Conservation (phyloP, 2,329 filamentous ascomycete species). For the Penicillium sp. region DNA sequence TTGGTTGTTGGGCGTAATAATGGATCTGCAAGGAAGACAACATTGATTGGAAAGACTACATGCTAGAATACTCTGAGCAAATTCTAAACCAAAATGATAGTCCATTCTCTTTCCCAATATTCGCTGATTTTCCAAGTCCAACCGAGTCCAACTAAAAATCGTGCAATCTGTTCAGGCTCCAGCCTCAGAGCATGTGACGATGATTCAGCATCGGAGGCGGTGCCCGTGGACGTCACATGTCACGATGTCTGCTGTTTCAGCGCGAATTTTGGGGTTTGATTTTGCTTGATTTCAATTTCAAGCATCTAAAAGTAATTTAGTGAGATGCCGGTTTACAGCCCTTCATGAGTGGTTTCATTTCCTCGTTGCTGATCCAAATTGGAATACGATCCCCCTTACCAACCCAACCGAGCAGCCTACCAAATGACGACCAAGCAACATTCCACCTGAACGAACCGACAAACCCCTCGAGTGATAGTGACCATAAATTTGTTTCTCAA, state of each 20-base stretch:
- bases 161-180: not conserved
- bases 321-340: constrained; percentile 21
- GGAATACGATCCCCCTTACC: constrained; percentile 45
- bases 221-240: constrained; percentile 13
- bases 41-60: not conserved
- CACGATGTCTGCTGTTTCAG: constrained; percentile 3
- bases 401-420: constrained; percentile 30
- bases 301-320: constrained; percentile 13
- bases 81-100: not conserved
- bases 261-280: not conserved
- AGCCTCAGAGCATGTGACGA: constrained; percentile 12
- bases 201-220: constrained; percentile 24
- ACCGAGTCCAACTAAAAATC: not conserved
- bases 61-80: not conserved
- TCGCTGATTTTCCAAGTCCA: not conserved
- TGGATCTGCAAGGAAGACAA: not conserved
- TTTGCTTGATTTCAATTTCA: constrained; percentile 6
- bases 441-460: constrained; percentile 24
- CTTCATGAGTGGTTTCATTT: constrained; percentile 48
- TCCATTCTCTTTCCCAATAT: not conserved
- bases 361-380: constrained; percentile 46
- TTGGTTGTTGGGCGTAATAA: not conserved
- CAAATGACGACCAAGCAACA: constrained; percentile 28
- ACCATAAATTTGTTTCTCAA: constrained; percentile 10
- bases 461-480: constrained; percentile 20